phyloP scores from a whole-genome alignment of 148 eudicot species.

The Persicaria tinctoria region DNA sequence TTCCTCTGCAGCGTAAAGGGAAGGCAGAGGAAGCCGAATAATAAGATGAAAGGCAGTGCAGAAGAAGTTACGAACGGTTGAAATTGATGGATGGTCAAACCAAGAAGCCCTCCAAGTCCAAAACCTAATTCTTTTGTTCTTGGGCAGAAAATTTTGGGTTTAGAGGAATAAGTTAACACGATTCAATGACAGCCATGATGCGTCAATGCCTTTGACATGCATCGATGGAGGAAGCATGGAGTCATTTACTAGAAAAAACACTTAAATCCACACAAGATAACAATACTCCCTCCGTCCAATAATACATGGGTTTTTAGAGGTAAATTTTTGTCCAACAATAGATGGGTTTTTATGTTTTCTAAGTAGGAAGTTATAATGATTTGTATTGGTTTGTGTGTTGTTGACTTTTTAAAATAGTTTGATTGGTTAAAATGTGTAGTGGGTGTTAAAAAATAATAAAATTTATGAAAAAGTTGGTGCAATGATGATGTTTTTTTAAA shows the following conservation, averaged over 20 bases:
- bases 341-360: too few species aligned
- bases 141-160: not conserved
- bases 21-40: not conserved
- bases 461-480: too few species aligned
- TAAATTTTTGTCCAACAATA: too few species aligned
- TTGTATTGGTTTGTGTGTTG: too few species aligned
- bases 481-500: too few species aligned
- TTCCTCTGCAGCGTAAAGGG: constrained; percentile 34
- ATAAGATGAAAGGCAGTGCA: not conserved
- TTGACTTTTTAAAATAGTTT: too few species aligned
- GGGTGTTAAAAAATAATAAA: too few species aligned
- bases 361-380: too few species aligned
- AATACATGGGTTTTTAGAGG: too few species aligned
- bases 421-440: too few species aligned
- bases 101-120: not conserved
- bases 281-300: too few species aligned
- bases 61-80: not conserved
- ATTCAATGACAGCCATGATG: not conserved
- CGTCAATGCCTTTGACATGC: not conserved
- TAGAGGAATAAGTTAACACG: not conserved
- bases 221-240: too few species aligned
- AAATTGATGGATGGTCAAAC: not conserved
- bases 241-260: not conserved
- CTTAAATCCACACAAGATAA: not conserved
- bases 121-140: not conserved